Base-by-base conservation (phyloP, 2,329 filamentous ascomycete genomes). In the Cytospora piceicola region DNA sequence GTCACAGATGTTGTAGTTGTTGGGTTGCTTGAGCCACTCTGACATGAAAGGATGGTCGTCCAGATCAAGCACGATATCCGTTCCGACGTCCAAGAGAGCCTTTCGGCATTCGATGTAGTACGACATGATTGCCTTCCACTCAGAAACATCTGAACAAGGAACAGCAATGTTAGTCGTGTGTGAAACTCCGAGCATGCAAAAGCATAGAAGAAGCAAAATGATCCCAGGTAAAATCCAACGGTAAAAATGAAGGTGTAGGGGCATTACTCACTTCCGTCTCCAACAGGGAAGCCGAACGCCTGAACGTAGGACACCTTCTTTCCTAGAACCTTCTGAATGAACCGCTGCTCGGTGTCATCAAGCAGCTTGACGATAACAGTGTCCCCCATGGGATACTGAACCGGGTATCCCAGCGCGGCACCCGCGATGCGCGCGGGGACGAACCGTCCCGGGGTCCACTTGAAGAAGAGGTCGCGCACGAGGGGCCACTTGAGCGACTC, bases 391-490 rank as follows among this genome's bases (percentile, higher is more conserved):
- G 32, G 14, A 20, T 29, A 29, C 5, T 42, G 2, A 11, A 42
- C 17, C 32, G 59, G 59, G 22, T 30, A 42, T 0, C 59, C 59
- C 9, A 61, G 15, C 5, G 24, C 59, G 1, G 0, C 3, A 52
- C 49, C 34, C n/a, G 54, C 3, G 0, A 24, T 1, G 14, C 15
- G 27, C 32, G 12, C 32, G 6, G 34, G 34, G 2, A 61, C 7
- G 24, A 9, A 49, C 6, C 4, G 6, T 1, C 1, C 20, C 0
- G 15, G 56, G 36, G 30, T 36, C 3, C 6, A 20, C 8, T 12
- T 20, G 51, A 34, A 17, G 36, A 62, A 62, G 6, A 62, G 30
- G 8, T 49, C 52, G 20, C 59, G 52, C 7, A 62, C 59, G 20
- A 29, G 36, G 14, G 4, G 12, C 51, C 59, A 62, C 14, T 3